Evolutionary conservation across 805 yeast species (phyloP).

Genomic region (Ogataea degrootiae): DNA sequence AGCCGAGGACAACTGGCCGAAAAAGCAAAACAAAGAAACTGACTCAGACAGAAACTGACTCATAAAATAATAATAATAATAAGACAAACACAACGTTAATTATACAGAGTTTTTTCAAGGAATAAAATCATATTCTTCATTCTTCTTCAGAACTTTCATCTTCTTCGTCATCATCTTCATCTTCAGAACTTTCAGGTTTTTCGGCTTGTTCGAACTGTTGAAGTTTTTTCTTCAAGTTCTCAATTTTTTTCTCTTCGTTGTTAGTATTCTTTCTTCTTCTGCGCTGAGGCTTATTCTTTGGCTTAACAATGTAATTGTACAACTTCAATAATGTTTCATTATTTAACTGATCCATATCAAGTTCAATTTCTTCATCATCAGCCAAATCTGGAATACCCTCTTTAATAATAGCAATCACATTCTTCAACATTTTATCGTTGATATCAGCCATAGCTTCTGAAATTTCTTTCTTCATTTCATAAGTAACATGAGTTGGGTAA

Average conservation of each 20-base stretch:
- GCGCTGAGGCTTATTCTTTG: slow-evolving; percentile 37
- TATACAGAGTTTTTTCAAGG: slow-evolving; percentile 7
- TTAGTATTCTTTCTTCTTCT: slow-evolving; percentile 43
- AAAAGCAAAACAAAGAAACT: not conserved
- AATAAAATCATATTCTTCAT: slow-evolving; percentile 5
- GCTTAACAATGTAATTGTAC: slow-evolving; percentile 71
- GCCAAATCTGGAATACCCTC: slow-evolving; percentile 65
- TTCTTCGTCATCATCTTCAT: slow-evolving; percentile 47
- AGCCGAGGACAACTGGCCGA: not conserved
- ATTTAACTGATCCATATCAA: slow-evolving; percentile 91
- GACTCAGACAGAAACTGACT: not conserved
- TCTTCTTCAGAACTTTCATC: slow-evolving; percentile 30
- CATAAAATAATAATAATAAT: slow-evolving; percentile 1
- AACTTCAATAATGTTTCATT: slow-evolving; percentile 76
- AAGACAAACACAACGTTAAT: not conserved
- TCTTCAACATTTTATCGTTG: slow-evolving; percentile 75
- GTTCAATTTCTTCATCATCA: slow-evolving; percentile 89
- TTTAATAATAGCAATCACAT: slow-evolving; percentile 79
- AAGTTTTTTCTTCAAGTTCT: slow-evolving; percentile 65
- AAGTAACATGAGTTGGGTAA: slow-evolving; percentile 55
- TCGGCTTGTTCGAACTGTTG: slow-evolving; percentile 58
- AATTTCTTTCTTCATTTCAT: slow-evolving; percentile 94
- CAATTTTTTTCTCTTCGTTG: slow-evolving; percentile 70
- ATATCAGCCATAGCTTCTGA: slow-evolving; percentile 75
- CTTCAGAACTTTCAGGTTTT: slow-evolving; percentile 66